Evolutionary conservation across 768 basidiomycete genomes (phyloP), one percentile per base, ranked within the genome.

Genomic region (Phaeolepiota aurea): DNA sequence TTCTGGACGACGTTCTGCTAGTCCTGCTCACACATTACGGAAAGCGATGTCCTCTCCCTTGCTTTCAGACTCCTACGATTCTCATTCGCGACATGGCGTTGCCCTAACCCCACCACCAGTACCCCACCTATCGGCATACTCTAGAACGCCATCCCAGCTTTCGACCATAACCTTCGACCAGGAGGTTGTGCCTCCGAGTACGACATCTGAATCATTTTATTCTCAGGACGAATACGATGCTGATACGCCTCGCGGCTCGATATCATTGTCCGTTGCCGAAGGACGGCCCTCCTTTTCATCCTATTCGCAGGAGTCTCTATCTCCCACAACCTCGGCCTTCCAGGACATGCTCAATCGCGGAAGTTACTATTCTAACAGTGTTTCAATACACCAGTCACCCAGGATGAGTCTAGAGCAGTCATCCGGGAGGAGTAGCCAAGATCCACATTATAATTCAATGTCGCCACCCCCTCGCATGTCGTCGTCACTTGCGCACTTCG

Each of bases 301-400:
- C 40, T 81, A 82, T 54, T 79, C 82, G 7, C 76, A 78, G 47
- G 68, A 85, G 5, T n/a, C n/a, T n/a, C 38, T 53, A 33, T 63
- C 63, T 7, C 86, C 85, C 1, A 83, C 84, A 3, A 77, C 71
- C 4, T 87, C 85, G n/a, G 82, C 81, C n/a, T 88, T 88, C 61
- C 74, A 76, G 19, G 82, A 85, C 48, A 74, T 69, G 12, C 54
- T 74, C 31, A 68, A 64, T 35, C 55, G 48, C 18, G 50, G 52
- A 21, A 43, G 47, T 30, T 41, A 49, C 42, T 47, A 46, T 25
- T 54, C 57, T 14, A 25, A 45, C 12, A 48, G 54, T 41, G 51
- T 55, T 38, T 48, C 54, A 43, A 50, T 46, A 48, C 59, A 53
- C 21, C 50, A 43, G 12, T 54, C 51, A 25, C 55, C 57, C 40